Evolutionary conservation across 306 rosid species (phyloP).

Genomic region (Luffa aegyptiaca): DNA sequence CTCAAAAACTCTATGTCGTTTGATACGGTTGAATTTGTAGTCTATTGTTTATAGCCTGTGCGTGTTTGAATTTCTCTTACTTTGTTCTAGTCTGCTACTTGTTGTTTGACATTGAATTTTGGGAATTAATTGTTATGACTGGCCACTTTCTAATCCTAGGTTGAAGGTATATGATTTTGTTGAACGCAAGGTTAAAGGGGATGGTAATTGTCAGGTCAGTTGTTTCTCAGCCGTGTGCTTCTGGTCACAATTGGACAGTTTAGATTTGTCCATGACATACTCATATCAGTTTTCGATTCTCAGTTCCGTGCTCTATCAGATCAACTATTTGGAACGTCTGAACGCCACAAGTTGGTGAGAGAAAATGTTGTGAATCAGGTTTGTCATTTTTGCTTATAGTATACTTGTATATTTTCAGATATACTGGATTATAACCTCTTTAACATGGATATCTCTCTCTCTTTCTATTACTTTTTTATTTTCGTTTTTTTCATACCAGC

Average conservation of each 20-base stretch:
- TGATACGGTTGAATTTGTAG: background rate
- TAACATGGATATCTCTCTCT: slow-evolving; percentile 20
- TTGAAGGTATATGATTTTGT: slow-evolving; percentile 53
- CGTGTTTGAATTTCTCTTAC: background rate
- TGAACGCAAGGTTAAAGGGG: slow-evolving; percentile 65
- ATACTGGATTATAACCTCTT: slow-evolving; percentile 4
- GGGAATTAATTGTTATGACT: background rate
- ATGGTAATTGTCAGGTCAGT: slow-evolving; percentile 92
- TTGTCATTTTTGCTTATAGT: slow-evolving; percentile 11
- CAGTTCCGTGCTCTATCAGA: slow-evolving; percentile 89
- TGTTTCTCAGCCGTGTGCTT: background rate
- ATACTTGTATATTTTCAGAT: slow-evolving; percentile 1
- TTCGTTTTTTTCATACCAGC: slow-evolving; percentile 31
- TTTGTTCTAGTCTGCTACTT: background rate
- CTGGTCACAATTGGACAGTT: background rate
- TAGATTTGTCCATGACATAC: background rate
- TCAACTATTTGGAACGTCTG: slow-evolving; percentile 55
- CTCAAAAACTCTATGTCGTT: background rate
- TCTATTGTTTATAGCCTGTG: background rate
- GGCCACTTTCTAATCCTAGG: slow-evolving; percentile 21
- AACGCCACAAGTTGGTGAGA: slow-evolving; percentile 55
- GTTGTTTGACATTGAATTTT: background rate
- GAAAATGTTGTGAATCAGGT: slow-evolving; percentile 66
- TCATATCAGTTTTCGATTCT: background rate
- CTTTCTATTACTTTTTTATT: background rate